Base-by-base conservation (phyloP, 78 protist genomes). In the Dictyostelium intermedium region DNA sequence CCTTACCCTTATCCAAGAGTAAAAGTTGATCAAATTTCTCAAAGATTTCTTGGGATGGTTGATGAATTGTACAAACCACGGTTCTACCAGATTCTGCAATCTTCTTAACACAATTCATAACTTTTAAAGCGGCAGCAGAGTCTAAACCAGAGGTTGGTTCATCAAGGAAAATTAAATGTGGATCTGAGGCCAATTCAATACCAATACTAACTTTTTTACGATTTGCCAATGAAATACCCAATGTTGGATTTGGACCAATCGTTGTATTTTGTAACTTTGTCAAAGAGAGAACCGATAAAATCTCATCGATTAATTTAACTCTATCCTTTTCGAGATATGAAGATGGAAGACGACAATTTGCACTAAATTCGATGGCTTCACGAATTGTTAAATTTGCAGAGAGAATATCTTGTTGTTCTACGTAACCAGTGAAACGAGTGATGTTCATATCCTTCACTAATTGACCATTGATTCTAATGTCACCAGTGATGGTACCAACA, bases 71-170 rank as follows among this genome's bases (percentile, higher is more conserved):
- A 60, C 84, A 56, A 43, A 96, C 47, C 5, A 96, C 91, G 34
- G 94, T 87, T 43, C 91, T 47, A 30, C 86, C 86, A 34, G 79
- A 37, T 11, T 73, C 56, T 8, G 94, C 94, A 41, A 95, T 63
- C 39, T 80, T 69, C 11, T 78, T 37, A 23, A 96, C 85, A 18
- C 66, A 66, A 34, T 80, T 66, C 78, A 86, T 83, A 7, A 96
- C 92, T n/a, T 83, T 80, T 66, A 91, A 69, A 3, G 98, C 96
- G 2, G 92, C 91, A n/a, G 77, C 77, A 20, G 84, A 50, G 50
- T 96, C 97, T 25, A 96, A 83, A 60, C 97, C 96, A 60, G 84
- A 43, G 2, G 96, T 84, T 16, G 97, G 97, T 82, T 95, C 97
- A 74, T 96, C 97, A 8, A 96, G 87, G 74, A 92, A 96, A 6